Percentiles rank a stretch among this genome's conserved stretches.
phyloP scores from a whole-genome alignment of 2,329 filamentous ascomycete species.

The Claviceps citrina region DNA sequence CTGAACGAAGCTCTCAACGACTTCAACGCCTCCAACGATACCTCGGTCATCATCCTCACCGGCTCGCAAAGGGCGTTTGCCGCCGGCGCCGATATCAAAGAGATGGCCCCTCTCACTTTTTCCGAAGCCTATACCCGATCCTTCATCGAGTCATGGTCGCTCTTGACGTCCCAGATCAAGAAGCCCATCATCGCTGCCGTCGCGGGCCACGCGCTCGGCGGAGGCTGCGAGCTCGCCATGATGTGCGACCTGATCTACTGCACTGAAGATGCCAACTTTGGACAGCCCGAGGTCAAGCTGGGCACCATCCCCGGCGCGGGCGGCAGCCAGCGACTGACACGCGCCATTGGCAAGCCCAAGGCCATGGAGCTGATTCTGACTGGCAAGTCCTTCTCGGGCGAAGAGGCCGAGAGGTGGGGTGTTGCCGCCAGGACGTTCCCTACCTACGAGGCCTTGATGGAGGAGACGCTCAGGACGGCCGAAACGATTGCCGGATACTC shows the following conservation, averaged over 20 bases:
- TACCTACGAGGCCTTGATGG: constrained; percentile 66
- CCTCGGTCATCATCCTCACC: constrained; percentile 69
- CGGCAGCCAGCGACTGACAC: constrained; percentile 75
- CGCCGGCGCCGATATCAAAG: constrained; percentile 95
- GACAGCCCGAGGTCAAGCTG: constrained; percentile 93
- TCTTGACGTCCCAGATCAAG: constrained; percentile 68
- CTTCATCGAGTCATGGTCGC: constrained; percentile 92
- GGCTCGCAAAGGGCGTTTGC: constrained; percentile 85
- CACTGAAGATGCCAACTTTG: constrained; percentile 72
- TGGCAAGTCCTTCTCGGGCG: constrained; percentile 67
- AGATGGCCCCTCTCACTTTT: constrained; percentile 91
- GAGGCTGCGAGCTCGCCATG: constrained; percentile 90
- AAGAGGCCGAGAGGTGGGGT: constrained; percentile 79
- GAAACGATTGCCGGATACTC: constrained; percentile 81
- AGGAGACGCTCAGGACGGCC: constrained; percentile 66
- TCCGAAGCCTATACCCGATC: constrained; percentile 71
- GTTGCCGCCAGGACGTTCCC: constrained; percentile 72
- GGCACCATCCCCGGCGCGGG: constrained; percentile 86
- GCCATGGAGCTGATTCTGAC: constrained; percentile 89
- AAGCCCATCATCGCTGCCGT: constrained; percentile 92
- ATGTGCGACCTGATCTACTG: constrained; percentile 96
- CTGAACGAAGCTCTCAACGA: constrained; percentile 63
- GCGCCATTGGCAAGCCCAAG: constrained; percentile 66
- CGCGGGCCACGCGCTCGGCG: constrained; percentile 84
- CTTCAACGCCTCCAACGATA: constrained; percentile 53